Evolutionary conservation across 1,284 basidiomycete genomes (phyloP), one percentile per base, ranked within the genome.

Genomic region (Leccinum pachyderme): DNA sequence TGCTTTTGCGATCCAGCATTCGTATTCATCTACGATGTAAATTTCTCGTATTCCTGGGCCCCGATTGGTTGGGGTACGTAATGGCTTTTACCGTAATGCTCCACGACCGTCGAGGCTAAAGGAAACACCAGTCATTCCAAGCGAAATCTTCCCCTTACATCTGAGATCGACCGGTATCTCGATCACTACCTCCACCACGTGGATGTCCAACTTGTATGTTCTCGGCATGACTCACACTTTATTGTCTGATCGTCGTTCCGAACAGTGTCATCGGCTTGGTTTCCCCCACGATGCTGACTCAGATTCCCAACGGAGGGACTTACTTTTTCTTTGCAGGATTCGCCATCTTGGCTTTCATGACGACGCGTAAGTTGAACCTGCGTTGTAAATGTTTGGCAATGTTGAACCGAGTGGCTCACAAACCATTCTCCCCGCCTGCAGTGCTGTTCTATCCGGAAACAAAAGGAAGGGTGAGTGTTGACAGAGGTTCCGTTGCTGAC

Each of bases 21-120:
- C 25, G 52, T 73, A 45, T 70, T 68, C 33, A 28, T 70, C 24
- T 73, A 73, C 29, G 61, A 69, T 12, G 67, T 71, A 15, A 71
- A 71, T 44, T 73, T 72, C 52, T 67, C 70, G 31, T 70, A 70
- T 50, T 73, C 71, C 12, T 70, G 71, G 71, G 70, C 62, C n/a
- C 68, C 68, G 27, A 72, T 70, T 27, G 68, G 70, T 13, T 70
- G 68, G 70, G 69, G 68, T 69, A 57, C 4, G 71, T 4, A 15
- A 24, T 25, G 3, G 3, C n/a, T 28, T 43, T 5, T 5, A 8
- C 13, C 32, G 32, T 45, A 7, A 3, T 15, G 9, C 24, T 24
- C 18, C 8, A 6, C 22, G 18, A 15, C 32, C 15, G 32, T 28
- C 27, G 43, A 18, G 11, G 43, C 43, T 59, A 35, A 55, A 15